Base-by-base conservation (phyloP, 768 basidiomycete species). In the Pleurotus eryngii region DNA sequence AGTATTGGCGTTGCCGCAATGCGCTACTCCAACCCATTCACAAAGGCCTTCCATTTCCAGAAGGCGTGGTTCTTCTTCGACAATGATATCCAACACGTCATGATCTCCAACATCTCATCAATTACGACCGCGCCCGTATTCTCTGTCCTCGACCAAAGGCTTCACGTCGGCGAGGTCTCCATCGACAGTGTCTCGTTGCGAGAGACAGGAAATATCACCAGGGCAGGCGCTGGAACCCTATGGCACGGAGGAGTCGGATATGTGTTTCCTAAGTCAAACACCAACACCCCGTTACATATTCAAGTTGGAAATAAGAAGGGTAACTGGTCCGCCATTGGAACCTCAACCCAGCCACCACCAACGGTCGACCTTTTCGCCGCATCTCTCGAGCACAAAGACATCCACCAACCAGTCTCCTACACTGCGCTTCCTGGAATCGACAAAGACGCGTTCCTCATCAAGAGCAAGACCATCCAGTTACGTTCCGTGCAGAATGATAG, bases 51-150 rank as follows among this genome's bases (percentile, higher is more conserved):
- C 30, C 66, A 72, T 43, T 90, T 80, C 77, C 85, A 87, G 63
- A 90, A 89, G 69, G 77, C 81, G 0, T 88, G 85, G 84, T 89
- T 90, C 72, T 89, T 87, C 79, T 72, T 89, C 35, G 76, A 80
- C 12, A 70, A 83, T 61, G 84, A 85, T 58, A 72, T 84, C 8
- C 85, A 87, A 61, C 77, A 83, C 60, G 81, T 89, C 60, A 83
- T 84, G 78, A 64, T 89, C 22, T 75, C 83, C 49, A 73, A 72
- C 59, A 68, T 88, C 45, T 64, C 74, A 18, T 54, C 51, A 11
- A 81, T 81, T 0, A 71, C 70, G 4, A 74, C 74, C 35, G 76
- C 79, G 2, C 74, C 82, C 2, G 76, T 89, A 12, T 77, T 80
- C 66, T 81, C 83, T 22, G 85, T 89, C 47, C 79, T 90, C 20